Evolutionary conservation across 1,139 yeast genomes (phyloP).

Genomic region (Barnettozyma hawaiiensis): DNA sequence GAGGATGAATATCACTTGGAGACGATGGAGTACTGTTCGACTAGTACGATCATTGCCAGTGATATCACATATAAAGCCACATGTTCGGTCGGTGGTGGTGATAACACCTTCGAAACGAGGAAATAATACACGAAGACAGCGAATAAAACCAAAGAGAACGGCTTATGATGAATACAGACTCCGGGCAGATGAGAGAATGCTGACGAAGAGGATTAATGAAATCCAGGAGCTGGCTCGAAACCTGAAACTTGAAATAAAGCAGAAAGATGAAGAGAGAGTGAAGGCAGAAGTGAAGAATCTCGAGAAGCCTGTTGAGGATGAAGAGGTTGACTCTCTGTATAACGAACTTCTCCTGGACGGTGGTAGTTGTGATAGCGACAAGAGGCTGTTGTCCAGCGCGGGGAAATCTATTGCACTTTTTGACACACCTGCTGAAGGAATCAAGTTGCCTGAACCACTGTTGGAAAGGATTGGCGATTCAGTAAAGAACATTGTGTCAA

Average conservation of each 20-base stretch:
- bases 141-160: constrained; percentile 1
- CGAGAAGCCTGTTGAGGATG: constrained; percentile 15
- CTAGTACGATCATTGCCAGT: background rate
- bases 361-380: constrained; percentile 1
- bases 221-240: constrained; percentile 35
- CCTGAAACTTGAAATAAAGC: constrained; percentile 26
- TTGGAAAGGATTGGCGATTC: constrained; percentile 43
- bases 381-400: constrained; percentile 1
- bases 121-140: background rate
- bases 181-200: constrained; percentile 22
- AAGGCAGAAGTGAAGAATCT: constrained; percentile 10
- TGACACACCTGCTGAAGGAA: constrained; percentile 24
- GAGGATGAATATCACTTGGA: background rate
- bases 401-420: constrained; percentile 11
- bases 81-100: constrained; percentile 8
- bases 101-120: constrained; percentile 2
- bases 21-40: background rate
- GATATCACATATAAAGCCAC: background rate
- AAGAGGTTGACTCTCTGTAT: constrained; percentile 31
- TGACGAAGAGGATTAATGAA: constrained; percentile 36
- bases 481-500: constrained; percentile 38
- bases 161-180: background rate
- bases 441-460: constrained; percentile 39
- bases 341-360: constrained; percentile 19
- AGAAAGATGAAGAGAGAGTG: constrained; percentile 22